Percentiles rank a stretch among this genome's conserved stretches.
Conservation (phyloP, 257 asterid genomes). For the Nicotiana attenuata region DNA sequence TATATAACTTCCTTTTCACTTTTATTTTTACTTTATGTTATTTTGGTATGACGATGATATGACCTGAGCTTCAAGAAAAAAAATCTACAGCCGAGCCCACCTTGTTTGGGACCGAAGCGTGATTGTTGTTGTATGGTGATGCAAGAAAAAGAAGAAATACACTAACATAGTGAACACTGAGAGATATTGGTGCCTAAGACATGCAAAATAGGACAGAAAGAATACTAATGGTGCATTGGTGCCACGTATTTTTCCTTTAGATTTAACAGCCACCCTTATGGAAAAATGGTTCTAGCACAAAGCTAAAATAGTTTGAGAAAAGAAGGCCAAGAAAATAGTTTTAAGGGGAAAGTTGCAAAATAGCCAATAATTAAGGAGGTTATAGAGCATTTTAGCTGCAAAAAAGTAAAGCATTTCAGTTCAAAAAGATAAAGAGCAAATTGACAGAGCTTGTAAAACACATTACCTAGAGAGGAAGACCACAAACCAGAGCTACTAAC, state of each 20-base stretch:
- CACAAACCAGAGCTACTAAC: too few species aligned
- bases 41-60: too few species aligned
- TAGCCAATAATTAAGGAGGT: neutral
- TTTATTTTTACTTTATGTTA: too few species aligned
- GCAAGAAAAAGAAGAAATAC: neutral
- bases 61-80: too few species aligned
- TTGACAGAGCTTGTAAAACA: neutral
- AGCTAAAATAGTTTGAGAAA: too few species aligned
- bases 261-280: neutral
- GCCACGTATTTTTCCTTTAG: neutral
- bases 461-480: neutral
- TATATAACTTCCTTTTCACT: too few species aligned
- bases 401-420: neutral
- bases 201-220: neutral
- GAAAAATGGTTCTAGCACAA: neutral
- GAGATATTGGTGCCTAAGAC: neutral
- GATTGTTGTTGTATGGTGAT: too few species aligned
- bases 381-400: too few species aligned
- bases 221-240: neutral
- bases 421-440: neutral
- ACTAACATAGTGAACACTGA: neutral
- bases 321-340: neutral
- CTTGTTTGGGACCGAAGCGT: too few species aligned
- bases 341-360: neutral
- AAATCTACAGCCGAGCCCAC: too few species aligned